Percentiles rank a stretch among this genome's conserved stretches.
Evolutionary conservation across 208 protist species (phyloP).

Genomic region (Kentomonas sorsogonicus): DNA sequence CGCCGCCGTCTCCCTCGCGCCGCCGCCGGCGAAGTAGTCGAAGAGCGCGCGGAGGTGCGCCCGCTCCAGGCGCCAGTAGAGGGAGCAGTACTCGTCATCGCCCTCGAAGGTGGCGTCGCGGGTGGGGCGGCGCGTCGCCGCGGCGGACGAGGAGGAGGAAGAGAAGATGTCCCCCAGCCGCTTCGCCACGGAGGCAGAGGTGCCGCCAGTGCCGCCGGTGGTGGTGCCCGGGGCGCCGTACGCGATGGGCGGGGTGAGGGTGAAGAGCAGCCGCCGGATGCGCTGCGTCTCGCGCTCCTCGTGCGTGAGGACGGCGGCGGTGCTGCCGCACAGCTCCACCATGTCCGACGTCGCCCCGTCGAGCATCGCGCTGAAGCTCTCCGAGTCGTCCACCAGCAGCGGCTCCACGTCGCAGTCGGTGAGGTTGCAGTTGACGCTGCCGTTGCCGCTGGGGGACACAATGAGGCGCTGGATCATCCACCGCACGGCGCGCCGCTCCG

Average conservation of each 20-base stretch:
- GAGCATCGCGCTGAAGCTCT: slow-evolving; percentile 15
- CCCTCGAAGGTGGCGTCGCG: background rate
- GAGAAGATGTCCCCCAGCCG: too few species aligned
- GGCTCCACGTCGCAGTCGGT: slow-evolving; percentile 1
- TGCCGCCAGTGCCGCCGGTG: too few species aligned
- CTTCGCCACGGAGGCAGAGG: too few species aligned
- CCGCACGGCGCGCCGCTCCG: background rate
- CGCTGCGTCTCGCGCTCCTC: background rate
- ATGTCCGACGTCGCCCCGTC: slow-evolving; percentile 16
- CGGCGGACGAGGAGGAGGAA: background rate
- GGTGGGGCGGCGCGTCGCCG: background rate
- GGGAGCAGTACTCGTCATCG: background rate
- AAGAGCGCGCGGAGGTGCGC: background rate
- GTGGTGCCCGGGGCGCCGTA: too few species aligned
- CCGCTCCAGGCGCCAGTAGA: background rate
- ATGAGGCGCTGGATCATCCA: slow-evolving; percentile 1
- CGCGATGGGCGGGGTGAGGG: background rate
- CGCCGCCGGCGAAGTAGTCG: too few species aligned
- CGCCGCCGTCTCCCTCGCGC: background rate
- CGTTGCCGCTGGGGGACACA: background rate
- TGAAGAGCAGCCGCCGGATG: slow-evolving; percentile 10
- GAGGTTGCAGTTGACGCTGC: background rate
- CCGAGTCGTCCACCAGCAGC: slow-evolving; percentile 19
- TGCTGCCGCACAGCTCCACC: slow-evolving; percentile 36
- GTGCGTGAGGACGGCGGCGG: slow-evolving; percentile 2